Percentiles rank a stretch among this genome's conserved stretches.
phyloP scores from a whole-genome alignment of 2,329 filamentous ascomycete species.

The Pseudophaeomoniella oleicola region DNA sequence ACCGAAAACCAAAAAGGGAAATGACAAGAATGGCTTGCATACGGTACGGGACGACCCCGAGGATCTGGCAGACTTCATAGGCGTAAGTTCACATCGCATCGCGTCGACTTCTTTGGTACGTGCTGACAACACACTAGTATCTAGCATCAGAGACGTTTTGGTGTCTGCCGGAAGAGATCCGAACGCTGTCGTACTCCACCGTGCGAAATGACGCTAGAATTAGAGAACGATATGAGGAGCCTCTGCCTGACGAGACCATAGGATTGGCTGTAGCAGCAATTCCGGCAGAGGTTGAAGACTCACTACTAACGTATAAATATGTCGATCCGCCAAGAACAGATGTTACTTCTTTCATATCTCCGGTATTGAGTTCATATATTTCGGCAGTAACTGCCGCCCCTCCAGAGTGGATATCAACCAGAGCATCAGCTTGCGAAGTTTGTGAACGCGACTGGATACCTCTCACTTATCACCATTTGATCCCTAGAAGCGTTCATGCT shows the following conservation, averaged over 20 bases:
- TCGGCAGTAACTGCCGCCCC: slow-evolving; percentile 43
- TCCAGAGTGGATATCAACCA: slow-evolving; percentile 46
- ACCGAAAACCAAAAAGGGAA: slow-evolving; percentile 10
- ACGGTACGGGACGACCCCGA: slow-evolving; percentile 39
- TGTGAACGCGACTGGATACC: slow-evolving; percentile 61
- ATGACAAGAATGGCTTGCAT: slow-evolving; percentile 7
- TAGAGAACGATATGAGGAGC: slow-evolving; percentile 40
- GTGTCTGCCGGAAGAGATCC: slow-evolving; percentile 46
- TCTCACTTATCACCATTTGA: slow-evolving; percentile 72
- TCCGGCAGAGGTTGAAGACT: slow-evolving; percentile 49
- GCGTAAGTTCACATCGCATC: slow-evolving; percentile 31
- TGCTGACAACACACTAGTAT: slow-evolving; percentile 34
- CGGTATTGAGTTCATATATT: slow-evolving; percentile 51
- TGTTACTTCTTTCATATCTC: slow-evolving; percentile 42
- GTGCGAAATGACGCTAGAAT: slow-evolving; percentile 37
- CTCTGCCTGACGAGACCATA: slow-evolving; percentile 37
- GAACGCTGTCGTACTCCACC: slow-evolving; percentile 44
- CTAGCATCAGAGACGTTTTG: slow-evolving; percentile 56
- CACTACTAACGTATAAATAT: slow-evolving; percentile 52
- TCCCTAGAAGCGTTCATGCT: slow-evolving; percentile 62
- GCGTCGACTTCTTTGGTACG: slow-evolving; percentile 1
- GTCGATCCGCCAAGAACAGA: slow-evolving; percentile 31
- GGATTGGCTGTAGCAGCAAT: slow-evolving; percentile 38
- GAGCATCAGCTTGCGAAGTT: slow-evolving; percentile 53
- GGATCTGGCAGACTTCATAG: slow-evolving; percentile 65